Percentiles rank a stretch among this genome's conserved stretches.
phyloP scores from a whole-genome alignment of 176 grass and related monocot genomes.

The Thalia dealbata region DNA sequence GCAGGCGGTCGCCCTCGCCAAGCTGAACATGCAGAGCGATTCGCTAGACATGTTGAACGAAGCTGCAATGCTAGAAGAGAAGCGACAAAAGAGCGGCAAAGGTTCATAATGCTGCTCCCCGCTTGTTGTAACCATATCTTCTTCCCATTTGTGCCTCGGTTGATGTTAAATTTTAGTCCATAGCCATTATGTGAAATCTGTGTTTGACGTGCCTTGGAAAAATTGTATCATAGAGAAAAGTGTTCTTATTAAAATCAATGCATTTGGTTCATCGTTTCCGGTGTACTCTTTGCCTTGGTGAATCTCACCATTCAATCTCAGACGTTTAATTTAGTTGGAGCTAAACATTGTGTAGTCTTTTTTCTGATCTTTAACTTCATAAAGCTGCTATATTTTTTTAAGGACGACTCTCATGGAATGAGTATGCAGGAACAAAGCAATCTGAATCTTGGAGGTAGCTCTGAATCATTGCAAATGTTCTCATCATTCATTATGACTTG shows the following conservation, averaged over 20 bases:
- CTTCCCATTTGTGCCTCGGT: not conserved
- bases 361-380: too few relatives aligned
- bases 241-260: not conserved
- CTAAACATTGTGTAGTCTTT: too few relatives aligned
- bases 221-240: constrained; percentile 1
- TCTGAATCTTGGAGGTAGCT: not conserved
- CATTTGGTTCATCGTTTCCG: not conserved
- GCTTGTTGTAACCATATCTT: not conserved
- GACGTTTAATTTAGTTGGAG: not conserved
- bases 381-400: too few relatives aligned
- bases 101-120: constrained; percentile 12
- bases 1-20: constrained; percentile 82
- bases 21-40: constrained; percentile 75
- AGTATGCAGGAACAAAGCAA: too few relatives aligned
- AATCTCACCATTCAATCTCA: not conserved
- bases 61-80: constrained; percentile 76
- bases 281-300: not conserved
- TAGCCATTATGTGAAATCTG: constrained; percentile 1
- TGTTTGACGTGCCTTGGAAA: not conserved
- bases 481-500: too few relatives aligned
- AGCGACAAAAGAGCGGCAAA: constrained; percentile 43
- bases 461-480: too few relatives aligned
- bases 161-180: not conserved
- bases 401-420: too few relatives aligned
- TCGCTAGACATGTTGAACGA: constrained; percentile 81